Evolutionary conservation across 495 filamentous ascomycete genomes (phyloP).

Genomic region (Aspergillus egyptiacus): DNA sequence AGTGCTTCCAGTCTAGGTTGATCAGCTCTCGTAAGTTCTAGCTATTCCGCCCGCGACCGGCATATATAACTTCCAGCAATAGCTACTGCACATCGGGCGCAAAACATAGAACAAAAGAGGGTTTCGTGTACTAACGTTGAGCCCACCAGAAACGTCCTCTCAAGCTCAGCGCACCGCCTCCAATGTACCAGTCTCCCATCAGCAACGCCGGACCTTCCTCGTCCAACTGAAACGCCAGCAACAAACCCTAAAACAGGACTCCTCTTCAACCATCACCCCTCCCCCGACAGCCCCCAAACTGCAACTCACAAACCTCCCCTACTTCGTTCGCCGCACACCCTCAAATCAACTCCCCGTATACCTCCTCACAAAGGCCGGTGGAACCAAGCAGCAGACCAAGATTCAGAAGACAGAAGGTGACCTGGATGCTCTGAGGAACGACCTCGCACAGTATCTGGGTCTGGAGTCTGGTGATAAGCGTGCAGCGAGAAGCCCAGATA

Average conservation of each 20-base stretch:
- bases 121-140: conserved; percentile 8
- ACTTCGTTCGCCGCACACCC: conserved; percentile 65
- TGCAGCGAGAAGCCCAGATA: conserved; percentile 30
- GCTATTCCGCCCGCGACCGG: conserved; percentile 11
- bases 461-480: conserved; percentile 35
- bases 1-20: conserved; percentile 27
- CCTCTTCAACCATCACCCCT: conserved; percentile 23
- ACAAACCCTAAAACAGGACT: conserved; percentile 35
- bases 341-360: conserved; percentile 79
- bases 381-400: conserved; percentile 67
- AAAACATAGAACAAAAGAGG: conserved; percentile 5
- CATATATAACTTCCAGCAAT: not conserved
- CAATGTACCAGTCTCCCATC: conserved; percentile 17
- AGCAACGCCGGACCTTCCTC: conserved; percentile 39
- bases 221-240: conserved; percentile 36
- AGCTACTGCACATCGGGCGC: not conserved
- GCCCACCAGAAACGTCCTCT: conserved; percentile 19
- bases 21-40: conserved; percentile 29
- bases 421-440: conserved; percentile 45
- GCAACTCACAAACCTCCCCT: conserved; percentile 48
- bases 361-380: conserved; percentile 63
- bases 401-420: conserved; percentile 78
- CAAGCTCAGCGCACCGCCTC: conserved; percentile 16
- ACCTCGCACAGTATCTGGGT: conserved; percentile 43
- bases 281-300: conserved; percentile 22